Base-by-base conservation (phyloP, 1,284 basidiomycete species). In the Bondarzewia mesenterica region DNA sequence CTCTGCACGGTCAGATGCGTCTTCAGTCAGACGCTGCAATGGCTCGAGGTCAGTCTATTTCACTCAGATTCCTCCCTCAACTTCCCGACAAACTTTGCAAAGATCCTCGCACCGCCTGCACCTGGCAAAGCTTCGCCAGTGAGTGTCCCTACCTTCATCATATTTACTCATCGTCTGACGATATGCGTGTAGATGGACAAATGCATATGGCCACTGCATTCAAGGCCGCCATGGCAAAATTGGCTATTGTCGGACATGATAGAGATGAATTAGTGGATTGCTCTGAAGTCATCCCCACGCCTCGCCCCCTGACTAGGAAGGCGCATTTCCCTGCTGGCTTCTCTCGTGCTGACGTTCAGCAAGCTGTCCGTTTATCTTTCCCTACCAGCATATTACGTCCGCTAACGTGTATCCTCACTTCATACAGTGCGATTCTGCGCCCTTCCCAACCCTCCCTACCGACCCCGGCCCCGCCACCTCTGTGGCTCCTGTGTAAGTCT, bases 121-220 rank as follows among this genome's bases (percentile, higher is more conserved):
- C 60, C 49, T 71, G 67, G 67, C 67, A 68, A 50, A 55, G 50
- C 26, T 59, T 63, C 55, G 59, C 68, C 49, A 50, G 29, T 32
- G 3, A 32, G 29, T 32, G n/a, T 32, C n/a, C n/a, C n/a, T 32
- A n/a, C n/a, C 29, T 32, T 32, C 29, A n/a, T 32, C 29, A 10
- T n/a, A 32, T 32, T n/a, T 7, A 6, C 12, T 10, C 29, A 32
- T 32, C 29, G 29, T 32, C 29, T 32, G 29, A 32, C n/a, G n/a
- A 32, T 32, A 10, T 32, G 12, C 29, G n/a, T 12, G 4, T 4
- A 32, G 29, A 21, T 32, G n/a, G 57, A 47, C 55, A 60, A 38
- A 21, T 45, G 29, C 48, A 50, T 29, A 60, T 66, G 55, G 50
- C 51, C 41, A 42, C 49, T 38, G 50, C 46, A 15, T 66, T 66